Base-by-base conservation (phyloP, 225 moss, liverwort and hornwort species). In the Pseudisothecium myosuroides region DNA sequence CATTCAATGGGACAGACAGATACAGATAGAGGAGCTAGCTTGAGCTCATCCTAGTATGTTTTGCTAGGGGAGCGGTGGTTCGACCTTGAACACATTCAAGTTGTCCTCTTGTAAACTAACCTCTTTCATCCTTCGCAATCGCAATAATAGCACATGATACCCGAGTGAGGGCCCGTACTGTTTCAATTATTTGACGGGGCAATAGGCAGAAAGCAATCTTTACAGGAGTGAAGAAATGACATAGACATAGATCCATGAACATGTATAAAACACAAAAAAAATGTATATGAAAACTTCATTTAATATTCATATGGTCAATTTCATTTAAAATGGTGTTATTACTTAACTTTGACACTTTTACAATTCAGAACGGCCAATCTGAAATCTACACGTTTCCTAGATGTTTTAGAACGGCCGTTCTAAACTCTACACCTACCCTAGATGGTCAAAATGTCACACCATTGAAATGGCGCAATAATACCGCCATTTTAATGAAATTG, bases 101-200 rank as follows among this genome's bases (percentile, higher is more conserved):
- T 83, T 65, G 88, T 88, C 64, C 27, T 41, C 63, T 54, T 75
- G 83, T 49, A 82, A 75, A 83, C 88, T 75, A 63, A 52, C 74
- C 62, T 32, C 81, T 80, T 54, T 59, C 81, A 68, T 62, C 87
- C 37, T 80, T 87, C 69, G 11, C 69, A 45, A 68, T 87, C 87
- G 32, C 80, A 62, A 76, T 45, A 60, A 85, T 41, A 43, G 72
- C 76, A 36, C 29, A 19, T 67, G 52, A 67, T 83, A 4, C 37
- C 6, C 1, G 1, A 54, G 36, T 21, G n/a, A n/a, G n/a, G n/a
- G n/a, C n/a, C 2, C 7, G 7, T 34, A 41, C 41, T 5, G 36
- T 8, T 17, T 12, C 52, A 34, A 34, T 76, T 52, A 52, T 76
- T 20, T 34, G n/a, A n/a, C n/a, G 6, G 32, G 32, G 50, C 19